Conservation (phyloP, 2,329 filamentous ascomycete genomes). For the Dothistroma septosporum region DNA sequence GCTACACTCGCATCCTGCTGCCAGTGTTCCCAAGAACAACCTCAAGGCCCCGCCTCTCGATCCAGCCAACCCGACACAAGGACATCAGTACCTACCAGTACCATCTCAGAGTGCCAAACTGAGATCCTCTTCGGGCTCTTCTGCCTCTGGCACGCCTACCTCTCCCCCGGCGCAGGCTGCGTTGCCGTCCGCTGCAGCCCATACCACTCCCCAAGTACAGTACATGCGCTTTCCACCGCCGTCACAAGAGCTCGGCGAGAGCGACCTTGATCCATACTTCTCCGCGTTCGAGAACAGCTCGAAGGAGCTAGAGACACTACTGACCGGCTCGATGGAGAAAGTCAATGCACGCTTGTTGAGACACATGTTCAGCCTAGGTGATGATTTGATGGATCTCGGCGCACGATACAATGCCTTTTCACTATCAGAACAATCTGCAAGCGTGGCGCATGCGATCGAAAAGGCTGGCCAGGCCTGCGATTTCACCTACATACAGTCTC, state of each 20-base stretch:
- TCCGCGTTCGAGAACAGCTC: constrained; percentile 88
- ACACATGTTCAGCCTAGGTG: constrained; percentile 76
- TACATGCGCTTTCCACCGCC: constrained; percentile 80
- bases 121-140: constrained; percentile 51
- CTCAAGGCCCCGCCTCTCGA: constrained; percentile 94
- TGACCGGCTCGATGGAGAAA: constrained; percentile 93
- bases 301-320: constrained; percentile 80
- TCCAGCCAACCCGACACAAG: constrained; percentile 83
- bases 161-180: constrained; percentile 51
- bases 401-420: constrained; percentile 98
- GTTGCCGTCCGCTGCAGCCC: constrained; percentile 52
- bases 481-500: constrained; percentile 90
- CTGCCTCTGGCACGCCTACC: constrained; percentile 50
- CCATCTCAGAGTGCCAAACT: constrained; percentile 83
- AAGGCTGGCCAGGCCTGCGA: constrained; percentile 91
- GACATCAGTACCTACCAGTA: constrained; percentile 81
- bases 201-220: constrained; percentile 58
- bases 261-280: constrained; percentile 94
- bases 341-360: constrained; percentile 85
- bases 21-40: constrained; percentile 88
- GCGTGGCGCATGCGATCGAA: constrained; percentile 88
- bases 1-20: constrained; percentile 83
- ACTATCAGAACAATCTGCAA: constrained; percentile 82
- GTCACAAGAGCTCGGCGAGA: constrained; percentile 70
- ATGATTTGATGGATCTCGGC: constrained; percentile 87